These are phyloP conservation scores for Acacia pycnantha DNA, from an alignment of 331 rosid genomes.

Conservation along the genomic window DNA sequence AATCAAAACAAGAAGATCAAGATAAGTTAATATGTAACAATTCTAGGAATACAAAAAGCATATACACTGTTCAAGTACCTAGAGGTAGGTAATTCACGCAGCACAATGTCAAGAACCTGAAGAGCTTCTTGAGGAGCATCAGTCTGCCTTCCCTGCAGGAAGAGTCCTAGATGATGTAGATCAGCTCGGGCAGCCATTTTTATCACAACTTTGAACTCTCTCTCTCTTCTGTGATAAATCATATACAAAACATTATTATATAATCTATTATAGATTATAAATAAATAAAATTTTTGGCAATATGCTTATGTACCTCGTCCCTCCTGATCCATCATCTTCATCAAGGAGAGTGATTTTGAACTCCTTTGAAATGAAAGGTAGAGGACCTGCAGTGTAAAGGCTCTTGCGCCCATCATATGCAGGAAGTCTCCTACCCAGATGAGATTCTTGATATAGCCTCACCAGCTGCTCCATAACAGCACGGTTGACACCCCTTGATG, in stretches of 20 bases:
- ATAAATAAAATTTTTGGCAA: neutral
- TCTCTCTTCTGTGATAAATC: slow-evolving; percentile 56
- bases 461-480: slow-evolving; percentile 90
- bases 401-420: slow-evolving; percentile 98
- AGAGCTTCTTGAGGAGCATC: slow-evolving; percentile 99
- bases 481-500: slow-evolving; percentile 84
- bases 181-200: slow-evolving; percentile 88
- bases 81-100: slow-evolving; percentile 83
- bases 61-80: slow-evolving; percentile 42
- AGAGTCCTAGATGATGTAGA: slow-evolving; percentile 90
- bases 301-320: slow-evolving; percentile 47
- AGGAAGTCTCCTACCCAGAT: slow-evolving; percentile 82
- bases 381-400: slow-evolving; percentile 94
- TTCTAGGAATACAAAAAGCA: neutral
- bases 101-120: slow-evolving; percentile 90
- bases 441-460: slow-evolving; percentile 62
- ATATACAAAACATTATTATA: neutral
- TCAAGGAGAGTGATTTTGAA: slow-evolving; percentile 71
- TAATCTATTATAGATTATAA: neutral
- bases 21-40: neutral
- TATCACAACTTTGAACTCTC: slow-evolving; percentile 80
- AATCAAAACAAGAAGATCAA: neutral
- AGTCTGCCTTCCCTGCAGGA: slow-evolving; percentile 82
- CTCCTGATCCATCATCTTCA: slow-evolving; percentile 90
- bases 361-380: slow-evolving; percentile 75